Evolutionary conservation across 345 rosid genomes (phyloP), one percentile per base, ranked within the genome.

Genomic region (Odontarrhena argentea): DNA sequence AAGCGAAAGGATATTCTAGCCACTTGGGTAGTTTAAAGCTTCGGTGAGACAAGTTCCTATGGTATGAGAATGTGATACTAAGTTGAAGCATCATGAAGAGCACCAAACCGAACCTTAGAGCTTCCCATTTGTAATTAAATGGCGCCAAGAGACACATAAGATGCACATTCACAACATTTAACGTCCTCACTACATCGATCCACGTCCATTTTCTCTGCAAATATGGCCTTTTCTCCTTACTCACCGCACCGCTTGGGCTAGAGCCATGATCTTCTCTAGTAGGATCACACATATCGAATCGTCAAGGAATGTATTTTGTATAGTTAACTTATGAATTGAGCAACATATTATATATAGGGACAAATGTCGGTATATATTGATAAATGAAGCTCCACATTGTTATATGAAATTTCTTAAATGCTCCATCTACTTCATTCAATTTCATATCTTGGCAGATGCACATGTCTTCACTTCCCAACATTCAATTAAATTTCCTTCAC

Each of bases 21-120:
- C 86, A 86, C 68, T 86, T 89, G 1, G 96, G 91, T n/a, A 88
- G 69, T 75, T 83, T 83, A 69, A 91, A 91, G 62, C 93, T 91
- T 64, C 83, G 77, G 41, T 91, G 94, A 54, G 89, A 63, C 70
- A 88, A 84, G 69, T 84, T 85, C 51, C 93, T 74, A 22, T 86
- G 96, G 52, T 65, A 91, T 10, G 87, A 88, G 53, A 86, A 77
- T 11, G 91, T 88, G 35, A 91, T 85, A 58, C 89, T 87, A 50
- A 91, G 69, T 50, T 71, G 66, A 41, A 82, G 89, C 38, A 85
- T 66, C 13, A 71, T 60, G 30, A 65, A 37, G 53, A 87, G 83
- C 7, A 73, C 66, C 32, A 77, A 57, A 35, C 91, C 86, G 22
- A 82, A 81, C 81, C 84, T 66, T 52, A 89, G 63, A 6, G 98